These are phyloP conservation scores for Echinochloa phyllopogon DNA, from an alignment of 176 grass and related monocot genomes.

Conservation along the genomic window DNA sequence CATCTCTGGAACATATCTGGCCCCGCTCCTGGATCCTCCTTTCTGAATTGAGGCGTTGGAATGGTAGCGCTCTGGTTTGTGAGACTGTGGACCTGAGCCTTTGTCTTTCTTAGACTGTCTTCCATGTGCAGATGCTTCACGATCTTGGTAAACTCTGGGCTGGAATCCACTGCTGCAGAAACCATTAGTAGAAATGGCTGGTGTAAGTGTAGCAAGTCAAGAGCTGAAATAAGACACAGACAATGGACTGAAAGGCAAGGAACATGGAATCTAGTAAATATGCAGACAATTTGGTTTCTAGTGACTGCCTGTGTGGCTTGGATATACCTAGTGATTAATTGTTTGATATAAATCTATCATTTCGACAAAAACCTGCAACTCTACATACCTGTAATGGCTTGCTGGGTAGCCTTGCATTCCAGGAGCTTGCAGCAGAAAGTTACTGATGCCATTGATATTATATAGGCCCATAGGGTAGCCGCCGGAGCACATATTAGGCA, in stretches of 20 bases:
- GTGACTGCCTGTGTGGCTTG: background rate
- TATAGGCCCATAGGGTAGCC: constrained; percentile 10
- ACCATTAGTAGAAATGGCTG: background rate
- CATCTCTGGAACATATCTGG: background rate
- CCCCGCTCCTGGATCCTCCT: background rate
- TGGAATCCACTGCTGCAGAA: background rate
- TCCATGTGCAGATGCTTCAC: background rate
- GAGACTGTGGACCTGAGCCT: background rate
- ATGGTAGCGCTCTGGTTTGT: background rate
- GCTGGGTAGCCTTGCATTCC: constrained; percentile 16
- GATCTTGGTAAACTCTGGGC: background rate
- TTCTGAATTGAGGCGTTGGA: background rate
- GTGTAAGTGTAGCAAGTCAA: background rate
- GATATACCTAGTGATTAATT: background rate
- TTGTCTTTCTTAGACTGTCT: background rate
- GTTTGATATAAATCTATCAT: background rate
- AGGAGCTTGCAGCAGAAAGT: background rate
- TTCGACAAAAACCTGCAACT: no score
- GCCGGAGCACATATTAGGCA: background rate
- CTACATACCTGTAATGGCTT: background rate
- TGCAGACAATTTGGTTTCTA: background rate
- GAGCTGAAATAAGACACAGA: background rate
- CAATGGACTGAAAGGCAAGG: background rate
- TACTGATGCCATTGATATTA: background rate
- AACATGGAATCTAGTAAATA: background rate